Base-by-base conservation (phyloP, 2,329 filamentous ascomycete species). In the Cephalotrichum gorgonifer region DNA sequence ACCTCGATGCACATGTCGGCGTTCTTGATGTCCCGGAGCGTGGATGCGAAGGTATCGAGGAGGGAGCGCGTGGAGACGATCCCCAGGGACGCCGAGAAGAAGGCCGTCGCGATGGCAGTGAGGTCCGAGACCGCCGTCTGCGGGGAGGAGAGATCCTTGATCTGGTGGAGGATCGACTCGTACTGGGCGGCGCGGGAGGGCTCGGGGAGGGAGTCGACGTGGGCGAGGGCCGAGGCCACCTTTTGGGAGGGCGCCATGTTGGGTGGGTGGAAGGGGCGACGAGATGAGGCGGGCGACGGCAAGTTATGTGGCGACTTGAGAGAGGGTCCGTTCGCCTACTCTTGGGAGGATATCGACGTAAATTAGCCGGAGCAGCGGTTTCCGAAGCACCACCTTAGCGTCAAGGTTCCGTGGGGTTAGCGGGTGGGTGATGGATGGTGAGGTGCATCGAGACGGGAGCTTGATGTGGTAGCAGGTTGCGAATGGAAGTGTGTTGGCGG, bases 11-110 rank as follows among this genome's bases (percentile, higher is more conserved):
- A 85, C 53, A 83, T 70, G 52, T 85, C 79, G 39, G 79, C 65
- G 56, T 80, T 75, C 33, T 74, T 64, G 50, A 89, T 70, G 20
- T 68, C 66, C 52, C 76, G 70, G 56, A 95, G 83, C 15, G 76
- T 71, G 39, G 70, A 60, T 55, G 86, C 74, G 60, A 94, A 87
- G 50, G 71, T 68, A 49, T 76, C 73, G 53, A 94, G 79, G 12
- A 93, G 74, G 15, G 80, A 75, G 6, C 87, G 80, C 5, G 85
- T 81, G 27, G 82, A 75, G n/a, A 93, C 85, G 56, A 91, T 82
- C 58, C 86, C 85, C 48, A 90, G 75, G 22, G 75, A 74, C 57
- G 86, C 81, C 54, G 71, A 74, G 54, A 90, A 78, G 48, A 90
- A 74, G 45, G 75, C 78, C 57, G 83, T 75, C 49, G 83, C 72